Conservation (phyloP, 495 filamentous ascomycete species). For the Lepraria neglecta region DNA sequence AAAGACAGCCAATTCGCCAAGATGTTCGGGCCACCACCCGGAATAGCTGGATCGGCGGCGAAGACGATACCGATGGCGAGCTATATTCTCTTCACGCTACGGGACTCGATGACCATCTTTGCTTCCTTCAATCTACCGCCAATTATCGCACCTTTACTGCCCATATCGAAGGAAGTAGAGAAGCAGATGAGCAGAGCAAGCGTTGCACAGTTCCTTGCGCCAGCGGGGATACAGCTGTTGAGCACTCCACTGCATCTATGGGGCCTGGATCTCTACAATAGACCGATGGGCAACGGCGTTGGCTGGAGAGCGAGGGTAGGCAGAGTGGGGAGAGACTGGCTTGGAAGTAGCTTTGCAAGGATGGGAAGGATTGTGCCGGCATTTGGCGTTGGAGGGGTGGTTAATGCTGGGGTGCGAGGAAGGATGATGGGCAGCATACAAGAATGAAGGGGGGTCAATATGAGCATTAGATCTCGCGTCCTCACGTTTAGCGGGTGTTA, state of each 20-base stretch:
- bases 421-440: constrained; percentile 49
- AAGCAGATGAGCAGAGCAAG: constrained; percentile 50
- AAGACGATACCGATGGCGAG: constrained; percentile 44
- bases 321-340: constrained; percentile 69
- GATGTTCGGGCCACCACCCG: constrained; percentile 59
- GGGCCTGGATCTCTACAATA: constrained; percentile 86
- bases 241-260: constrained; percentile 85
- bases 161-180: constrained; percentile 39
- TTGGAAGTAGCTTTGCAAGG: constrained; percentile 66
- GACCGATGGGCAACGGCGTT: constrained; percentile 42
- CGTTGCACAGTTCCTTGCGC: constrained; percentile 73
- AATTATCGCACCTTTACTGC: constrained; percentile 57
- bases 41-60: constrained; percentile 24
- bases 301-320: constrained; percentile 52
- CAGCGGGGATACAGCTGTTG: constrained; percentile 71
- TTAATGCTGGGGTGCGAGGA: constrained; percentile 68
- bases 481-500: constrained; percentile 12
- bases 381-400: constrained; percentile 87
- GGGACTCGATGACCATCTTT: constrained; percentile 90
- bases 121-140: constrained; percentile 88
- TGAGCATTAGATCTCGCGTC: background rate
- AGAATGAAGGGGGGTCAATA: constrained; percentile 18
- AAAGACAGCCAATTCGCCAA: constrained; percentile 84
- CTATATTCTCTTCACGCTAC: constrained; percentile 71
- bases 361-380: constrained; percentile 90